Evolutionary conservation across 225 moss, liverwort and hornwort species (phyloP), one percentile per base, ranked within the genome.

Genomic region (Rhytidiadelphus loreus): DNA sequence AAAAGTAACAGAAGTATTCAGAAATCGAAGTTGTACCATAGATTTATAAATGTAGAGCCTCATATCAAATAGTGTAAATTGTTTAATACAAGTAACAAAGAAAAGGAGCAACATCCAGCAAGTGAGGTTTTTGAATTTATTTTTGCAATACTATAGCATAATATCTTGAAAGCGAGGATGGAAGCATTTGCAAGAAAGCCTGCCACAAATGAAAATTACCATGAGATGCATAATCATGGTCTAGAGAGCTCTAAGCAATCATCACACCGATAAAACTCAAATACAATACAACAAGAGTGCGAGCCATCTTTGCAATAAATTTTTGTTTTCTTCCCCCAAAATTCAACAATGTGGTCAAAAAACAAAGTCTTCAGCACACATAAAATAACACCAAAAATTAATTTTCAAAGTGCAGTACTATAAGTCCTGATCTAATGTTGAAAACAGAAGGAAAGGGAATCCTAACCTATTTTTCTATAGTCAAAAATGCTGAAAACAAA

Each of bases 141-240:
- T 87, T 77, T 62, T 86, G 86, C 70, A 70, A 57, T 55, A 89
- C 92, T 89, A 86, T 28, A 91, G 55, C 85, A 72, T 73, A 82
- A 87, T 65, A 79, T 83, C 85, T 92, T 89, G 74, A 71, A 78
- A 90, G 85, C 29, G 72, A 81, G 53, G 53, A 44, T 68, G 85
- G 72, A 86, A 86, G 79, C 68, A 62, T 72, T 79, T 85, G 89
- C 83, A 80, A 75, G 58, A 82, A 74, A 86, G 80, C 88, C 89
- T 91, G 89, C 64, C 91, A 89, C 89, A 88, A 64, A 80, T 73
- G 72, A 77, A 86, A 81, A 89, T 75, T 83, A 88, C 50, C 79
- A 74, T 86, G 65, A 91, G 65, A 80, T 66, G 83, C 79, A 89
- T 60, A 80, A 85, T 50, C 81, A 83, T 74, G 68, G 66, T 75